phyloP scores from a whole-genome alignment of 2,329 filamentous ascomycete genomes.

The Bimuria novae-zelandiae region DNA sequence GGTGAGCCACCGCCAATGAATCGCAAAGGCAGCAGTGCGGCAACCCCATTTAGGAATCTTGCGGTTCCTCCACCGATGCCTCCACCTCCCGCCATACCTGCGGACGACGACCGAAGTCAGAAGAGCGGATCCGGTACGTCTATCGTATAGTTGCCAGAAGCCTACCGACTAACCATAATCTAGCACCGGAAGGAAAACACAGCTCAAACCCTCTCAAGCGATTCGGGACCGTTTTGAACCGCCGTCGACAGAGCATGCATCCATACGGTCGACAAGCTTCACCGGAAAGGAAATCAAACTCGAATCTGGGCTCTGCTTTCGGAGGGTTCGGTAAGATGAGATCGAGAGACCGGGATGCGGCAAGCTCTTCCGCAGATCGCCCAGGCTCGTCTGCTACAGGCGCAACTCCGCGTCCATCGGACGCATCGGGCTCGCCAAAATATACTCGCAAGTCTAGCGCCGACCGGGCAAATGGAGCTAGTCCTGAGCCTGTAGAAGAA shows the following conservation, averaged over 20 bases:
- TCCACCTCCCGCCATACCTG: constrained; percentile 37
- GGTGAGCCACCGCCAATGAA: constrained; percentile 37
- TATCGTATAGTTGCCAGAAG: neutral
- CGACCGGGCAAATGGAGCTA: constrained; percentile 40
- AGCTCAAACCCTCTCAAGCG: constrained; percentile 46
- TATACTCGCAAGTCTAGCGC: constrained; percentile 30
- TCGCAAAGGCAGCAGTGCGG: constrained; percentile 39
- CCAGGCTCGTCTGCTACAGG: constrained; percentile 40
- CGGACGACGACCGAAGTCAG: constrained; percentile 59
- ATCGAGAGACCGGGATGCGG: constrained; percentile 64
- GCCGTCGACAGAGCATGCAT: constrained; percentile 45
- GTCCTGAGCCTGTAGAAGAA: constrained; percentile 25
- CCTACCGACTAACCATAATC: no score
- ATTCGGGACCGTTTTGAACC: constrained; percentile 47
- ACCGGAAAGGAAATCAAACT: constrained; percentile 58
- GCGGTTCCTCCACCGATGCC: constrained; percentile 42
- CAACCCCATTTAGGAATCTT: constrained; percentile 40
- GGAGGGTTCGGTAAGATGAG: constrained; percentile 66
- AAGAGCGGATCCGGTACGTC: constrained; percentile 56
- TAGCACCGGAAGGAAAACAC: constrained; percentile 42
- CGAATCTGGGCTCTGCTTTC: constrained; percentile 62
- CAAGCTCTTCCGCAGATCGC: constrained; percentile 39
- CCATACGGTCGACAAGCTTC: constrained; percentile 47
- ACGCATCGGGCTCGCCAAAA: constrained; percentile 41
- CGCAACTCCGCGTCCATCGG: constrained; percentile 33